Evolutionary conservation across 495 filamentous ascomycete genomes (phyloP).

Genomic region (Cercophora sp.): DNA sequence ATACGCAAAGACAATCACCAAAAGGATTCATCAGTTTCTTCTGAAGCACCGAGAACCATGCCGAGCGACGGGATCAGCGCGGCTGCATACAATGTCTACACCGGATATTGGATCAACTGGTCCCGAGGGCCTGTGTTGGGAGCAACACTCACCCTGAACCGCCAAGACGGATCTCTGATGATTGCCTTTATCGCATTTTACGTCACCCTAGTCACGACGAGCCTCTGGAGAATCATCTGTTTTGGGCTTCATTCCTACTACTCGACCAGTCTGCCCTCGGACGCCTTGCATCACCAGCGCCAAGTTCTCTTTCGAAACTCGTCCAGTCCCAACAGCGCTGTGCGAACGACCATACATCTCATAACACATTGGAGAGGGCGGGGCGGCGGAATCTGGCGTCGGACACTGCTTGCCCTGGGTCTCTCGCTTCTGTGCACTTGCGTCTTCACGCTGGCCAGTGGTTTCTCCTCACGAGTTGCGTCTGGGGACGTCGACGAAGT

Average conservation of each 20-base stretch:
- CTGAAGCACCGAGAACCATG: no score
- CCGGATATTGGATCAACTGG: slow-evolving; percentile 22
- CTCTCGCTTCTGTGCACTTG: neutral
- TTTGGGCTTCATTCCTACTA: slow-evolving; percentile 1
- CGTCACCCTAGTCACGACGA: slow-evolving; percentile 10
- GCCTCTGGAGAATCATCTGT: slow-evolving; percentile 20
- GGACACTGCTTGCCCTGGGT: neutral
- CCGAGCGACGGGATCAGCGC: no score
- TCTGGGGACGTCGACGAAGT: slow-evolving; percentile 8
- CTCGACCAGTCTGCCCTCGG: neutral
- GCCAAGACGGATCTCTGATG: slow-evolving; percentile 7
- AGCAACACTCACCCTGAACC: slow-evolving; percentile 16
- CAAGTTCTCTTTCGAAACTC: slow-evolving; percentile 13
- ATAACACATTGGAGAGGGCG: neutral
- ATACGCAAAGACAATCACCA: no score
- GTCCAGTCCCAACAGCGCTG: neutral
- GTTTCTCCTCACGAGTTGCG: slow-evolving; percentile 14
- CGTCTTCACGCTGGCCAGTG: slow-evolving; percentile 5
- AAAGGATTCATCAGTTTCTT: no score
- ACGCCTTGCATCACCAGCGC: slow-evolving; percentile 17
- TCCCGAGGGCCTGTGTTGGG: slow-evolving; percentile 15
- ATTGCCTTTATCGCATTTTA: slow-evolving; percentile 21
- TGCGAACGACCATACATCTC: neutral
- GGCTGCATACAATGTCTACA: slow-evolving; percentile 6
- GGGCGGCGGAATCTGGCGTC: neutral